These are phyloP conservation scores for Candida sakaeoensis DNA, from an alignment of 805 yeast species.

Conservation along the genomic window DNA sequence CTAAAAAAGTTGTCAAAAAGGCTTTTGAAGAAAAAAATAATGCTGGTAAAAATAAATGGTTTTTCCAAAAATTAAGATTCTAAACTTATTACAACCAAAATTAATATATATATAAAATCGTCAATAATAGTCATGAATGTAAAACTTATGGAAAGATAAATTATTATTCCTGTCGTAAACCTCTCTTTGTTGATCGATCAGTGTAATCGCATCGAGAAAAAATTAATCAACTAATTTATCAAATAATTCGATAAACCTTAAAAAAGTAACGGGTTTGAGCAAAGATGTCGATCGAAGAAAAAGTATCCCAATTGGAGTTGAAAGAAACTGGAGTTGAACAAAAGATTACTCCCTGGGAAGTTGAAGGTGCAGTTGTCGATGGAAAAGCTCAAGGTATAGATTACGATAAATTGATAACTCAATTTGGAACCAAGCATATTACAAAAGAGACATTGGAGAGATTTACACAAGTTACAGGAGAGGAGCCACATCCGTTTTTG, in stretches of 20 bases:
- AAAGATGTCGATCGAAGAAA: slow-evolving; percentile 16
- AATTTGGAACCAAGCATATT: slow-evolving; percentile 82
- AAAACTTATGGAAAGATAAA: background rate
- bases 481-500: slow-evolving; percentile 83
- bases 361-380: slow-evolving; percentile 95
- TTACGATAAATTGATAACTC: slow-evolving; percentile 79
- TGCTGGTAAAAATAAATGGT: slow-evolving; percentile 99
- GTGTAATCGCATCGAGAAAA: background rate
- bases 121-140: slow-evolving; percentile 2
- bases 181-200: background rate
- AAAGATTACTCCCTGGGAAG: slow-evolving; percentile 92
- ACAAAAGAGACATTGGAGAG: slow-evolving; percentile 67
- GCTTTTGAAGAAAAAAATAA: slow-evolving; percentile 99
- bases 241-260: too few relatives aligned
- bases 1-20: slow-evolving; percentile 98
- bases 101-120: slow-evolving; percentile 3
- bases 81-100: slow-evolving; percentile 33
- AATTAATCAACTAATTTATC: background rate
- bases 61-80: slow-evolving; percentile 96
- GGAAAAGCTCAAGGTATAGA: slow-evolving; percentile 90
- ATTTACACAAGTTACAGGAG: slow-evolving; percentile 82
- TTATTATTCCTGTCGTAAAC: background rate
- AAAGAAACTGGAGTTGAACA: slow-evolving; percentile 25
- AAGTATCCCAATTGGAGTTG: slow-evolving; percentile 12
- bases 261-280: background rate